Percentiles rank a stretch among this genome's conserved stretches.
Evolutionary conservation across 2,329 filamentous ascomycete genomes (phyloP).

Genomic region (Trichophyton benhamiae): DNA sequence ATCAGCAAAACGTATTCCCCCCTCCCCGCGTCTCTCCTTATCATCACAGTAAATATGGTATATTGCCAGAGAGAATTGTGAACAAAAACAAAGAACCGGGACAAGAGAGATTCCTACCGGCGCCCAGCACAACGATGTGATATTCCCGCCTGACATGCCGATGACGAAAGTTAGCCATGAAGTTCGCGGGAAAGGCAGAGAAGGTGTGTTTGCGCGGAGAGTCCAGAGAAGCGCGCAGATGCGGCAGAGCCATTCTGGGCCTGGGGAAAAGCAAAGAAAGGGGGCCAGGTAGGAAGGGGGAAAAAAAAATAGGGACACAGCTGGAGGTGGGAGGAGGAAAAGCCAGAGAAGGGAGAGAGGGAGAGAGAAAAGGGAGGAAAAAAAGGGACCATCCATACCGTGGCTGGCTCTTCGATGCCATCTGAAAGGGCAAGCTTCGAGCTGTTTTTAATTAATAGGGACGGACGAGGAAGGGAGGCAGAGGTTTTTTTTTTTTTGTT

Average conservation of each 20-base stretch:
- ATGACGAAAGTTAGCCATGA: conserved; percentile 7
- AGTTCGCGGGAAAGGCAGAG: conserved; percentile 1
- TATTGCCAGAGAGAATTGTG: background rate
- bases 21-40: no score
- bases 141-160: conserved; percentile 50
- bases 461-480: background rate
- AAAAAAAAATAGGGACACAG: background rate
- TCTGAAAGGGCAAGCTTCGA: conserved; percentile 3
- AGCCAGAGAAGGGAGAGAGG: background rate
- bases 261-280: background rate
- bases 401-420: conserved; percentile 10
- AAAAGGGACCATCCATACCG: conserved; percentile 8
- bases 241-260: background rate
- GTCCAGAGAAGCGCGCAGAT: background rate
- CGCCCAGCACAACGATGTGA: conserved; percentile 69
- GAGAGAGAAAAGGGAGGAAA: background rate
- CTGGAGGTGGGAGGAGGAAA: no score
- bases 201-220: background rate
- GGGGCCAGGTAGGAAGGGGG: background rate
- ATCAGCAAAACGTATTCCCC: background rate
- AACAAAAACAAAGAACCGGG: background rate
- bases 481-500: background rate
- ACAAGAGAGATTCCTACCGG: conserved; percentile 42
- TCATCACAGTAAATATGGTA: background rate
- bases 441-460: background rate